Evolutionary conservation across 441 rosid genomes (phyloP), one percentile per base, ranked within the genome.

Genomic region (Croton laevigatus): DNA sequence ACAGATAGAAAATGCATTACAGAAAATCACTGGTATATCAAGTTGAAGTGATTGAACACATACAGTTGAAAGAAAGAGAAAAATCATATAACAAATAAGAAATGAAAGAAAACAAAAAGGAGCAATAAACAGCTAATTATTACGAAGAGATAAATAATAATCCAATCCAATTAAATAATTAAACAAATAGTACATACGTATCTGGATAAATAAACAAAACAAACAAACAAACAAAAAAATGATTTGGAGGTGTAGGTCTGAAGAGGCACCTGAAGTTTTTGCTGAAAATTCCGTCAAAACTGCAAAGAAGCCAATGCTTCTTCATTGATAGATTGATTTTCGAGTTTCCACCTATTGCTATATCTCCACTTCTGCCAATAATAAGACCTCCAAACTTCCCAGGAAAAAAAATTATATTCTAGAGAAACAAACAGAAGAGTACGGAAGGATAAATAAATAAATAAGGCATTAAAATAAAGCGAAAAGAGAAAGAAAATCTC

Each of bases 251-350:
- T 42, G 70, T 44, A 40, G 66, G 71, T 49, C 37, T 59, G 62
- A 12, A 34, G 45, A n/a, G 66, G 74, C 73, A 78, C 76, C 79
- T 73, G 70, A 61, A 66, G 68, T 32, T 62, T 78, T 63, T 9
- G 55, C 68, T 45, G 51, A 68, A 65, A 71, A 52, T 2, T 10
- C 48, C 38, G 14, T 38, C 37, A 20, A 53, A 3, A 34, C 62
- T 8, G 8, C 42, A 11, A 54, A 38, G 13, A 67, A 38, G 22
- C 51, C 51, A 54, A 1, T 8, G 37, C 20, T 38, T 67, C 61
- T 37, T 53, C 49, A 54, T 54, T 34, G 4, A 40, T 7, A 46
- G 8, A 13, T 2, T 22, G 37, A 16, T 27, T 48, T n/a, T 1
- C 48, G 14, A 40, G 32, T 8, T 4, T 32, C 34, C 58, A 4